Percentiles rank a stretch among this genome's conserved stretches.
These are phyloP conservation scores for Neurospora sp. DNA, from an alignment of 495 filamentous ascomycete species.

Conservation along the genomic window DNA sequence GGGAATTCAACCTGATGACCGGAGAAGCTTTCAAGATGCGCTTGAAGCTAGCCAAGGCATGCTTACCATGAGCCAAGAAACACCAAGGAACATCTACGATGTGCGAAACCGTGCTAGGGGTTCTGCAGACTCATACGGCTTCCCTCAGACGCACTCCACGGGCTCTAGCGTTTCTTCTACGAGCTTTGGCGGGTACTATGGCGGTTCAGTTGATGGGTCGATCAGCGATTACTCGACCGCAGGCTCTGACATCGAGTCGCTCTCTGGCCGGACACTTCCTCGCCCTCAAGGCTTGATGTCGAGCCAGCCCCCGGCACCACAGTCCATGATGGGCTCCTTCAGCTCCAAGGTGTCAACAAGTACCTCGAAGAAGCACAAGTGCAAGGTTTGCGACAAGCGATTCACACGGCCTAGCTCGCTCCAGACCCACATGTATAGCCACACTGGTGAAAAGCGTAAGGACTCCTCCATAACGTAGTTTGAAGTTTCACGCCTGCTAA, in stretches of 20 bases:
- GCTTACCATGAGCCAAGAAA: conserved; percentile 87
- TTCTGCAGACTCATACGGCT: conserved; percentile 86
- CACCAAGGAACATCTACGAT: conserved; percentile 81
- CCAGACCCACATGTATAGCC: conserved; percentile 98
- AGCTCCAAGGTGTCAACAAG: conserved; percentile 93
- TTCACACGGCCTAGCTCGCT: conserved; percentile 94
- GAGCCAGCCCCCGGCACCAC: conserved; percentile 69
- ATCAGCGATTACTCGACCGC: conserved; percentile 92
- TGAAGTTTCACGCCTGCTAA: conserved; percentile 23
- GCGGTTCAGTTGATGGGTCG: conserved; percentile 77
- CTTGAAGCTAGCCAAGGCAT: conserved; percentile 78
- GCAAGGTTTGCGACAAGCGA: conserved; percentile 98
- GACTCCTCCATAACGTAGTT: conserved; percentile 9
- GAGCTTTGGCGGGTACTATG: conserved; percentile 64
- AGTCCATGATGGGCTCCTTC: conserved; percentile 98
- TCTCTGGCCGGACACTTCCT: conserved; percentile 70
- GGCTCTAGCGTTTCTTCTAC: conserved; percentile 89
- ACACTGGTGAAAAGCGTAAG: conserved; percentile 98
- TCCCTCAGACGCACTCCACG: conserved; percentile 83
- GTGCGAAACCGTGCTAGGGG: conserved; percentile 46
- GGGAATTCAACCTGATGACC: conserved; percentile 48
- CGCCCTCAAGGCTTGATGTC: conserved; percentile 62
- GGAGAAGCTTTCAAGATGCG: conserved; percentile 66
- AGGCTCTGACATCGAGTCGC: conserved; percentile 73
- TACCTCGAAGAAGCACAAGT: conserved; percentile 99